These are phyloP conservation scores for Naganishia albida DNA, from an alignment of 1,284 basidiomycete genomes.

Conservation along the genomic window DNA sequence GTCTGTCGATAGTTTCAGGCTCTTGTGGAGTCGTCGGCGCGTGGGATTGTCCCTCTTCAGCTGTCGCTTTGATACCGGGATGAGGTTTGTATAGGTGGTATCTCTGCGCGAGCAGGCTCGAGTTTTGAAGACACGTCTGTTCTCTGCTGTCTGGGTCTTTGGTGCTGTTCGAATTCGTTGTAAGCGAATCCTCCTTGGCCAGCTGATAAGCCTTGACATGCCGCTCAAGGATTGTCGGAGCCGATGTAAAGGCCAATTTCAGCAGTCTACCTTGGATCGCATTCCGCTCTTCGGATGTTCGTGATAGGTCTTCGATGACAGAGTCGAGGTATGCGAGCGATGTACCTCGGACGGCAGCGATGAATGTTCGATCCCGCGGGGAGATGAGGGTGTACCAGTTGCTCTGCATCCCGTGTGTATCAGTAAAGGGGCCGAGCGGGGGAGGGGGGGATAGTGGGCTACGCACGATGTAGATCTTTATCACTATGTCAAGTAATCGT, in stretches of 20 bases:
- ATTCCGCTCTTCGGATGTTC: not conserved
- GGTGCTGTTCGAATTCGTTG: not conserved
- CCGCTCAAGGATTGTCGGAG: slow-evolving; percentile 38
- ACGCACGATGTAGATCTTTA: slow-evolving; percentile 23
- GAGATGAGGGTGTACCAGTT: slow-evolving; percentile 47
- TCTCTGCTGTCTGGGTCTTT: not conserved
- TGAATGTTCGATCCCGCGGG: slow-evolving; percentile 42
- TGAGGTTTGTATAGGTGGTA: slow-evolving; percentile 12
- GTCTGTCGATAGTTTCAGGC: slow-evolving; percentile 1
- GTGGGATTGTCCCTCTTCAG: not conserved
- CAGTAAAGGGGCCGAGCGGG: not conserved
- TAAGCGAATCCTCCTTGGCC: slow-evolving; percentile 14
- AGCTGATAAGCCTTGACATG: slow-evolving; percentile 38
- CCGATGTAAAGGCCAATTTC: slow-evolving; percentile 40
- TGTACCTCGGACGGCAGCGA: slow-evolving; percentile 34
- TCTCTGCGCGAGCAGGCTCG: not conserved
- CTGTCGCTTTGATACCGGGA: slow-evolving; percentile 5
- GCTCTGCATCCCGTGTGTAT: slow-evolving; percentile 2
- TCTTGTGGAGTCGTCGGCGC: not conserved
- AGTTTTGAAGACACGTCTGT: not conserved
- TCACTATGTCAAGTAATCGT: slow-evolving; percentile 8
- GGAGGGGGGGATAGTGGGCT: not conserved
- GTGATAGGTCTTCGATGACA: slow-evolving; percentile 11
- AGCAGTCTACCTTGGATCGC: not conserved
- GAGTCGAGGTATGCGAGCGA: slow-evolving; percentile 39